phyloP scores from a whole-genome alignment of 2,329 filamentous ascomycete genomes.

The Neonectria neomacrospora region DNA sequence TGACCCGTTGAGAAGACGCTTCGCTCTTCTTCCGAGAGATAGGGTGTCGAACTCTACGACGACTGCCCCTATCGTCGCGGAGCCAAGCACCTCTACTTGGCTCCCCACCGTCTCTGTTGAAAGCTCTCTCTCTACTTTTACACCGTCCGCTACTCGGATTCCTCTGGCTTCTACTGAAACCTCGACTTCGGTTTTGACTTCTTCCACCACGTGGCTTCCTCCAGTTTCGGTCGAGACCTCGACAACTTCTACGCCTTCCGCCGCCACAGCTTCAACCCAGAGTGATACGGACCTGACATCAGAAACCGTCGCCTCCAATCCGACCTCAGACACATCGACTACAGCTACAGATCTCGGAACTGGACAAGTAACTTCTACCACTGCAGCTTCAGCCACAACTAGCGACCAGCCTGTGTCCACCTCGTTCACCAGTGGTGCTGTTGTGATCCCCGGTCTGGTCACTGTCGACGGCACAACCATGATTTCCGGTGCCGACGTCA shows the following conservation, averaged over 20 bases:
- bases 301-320: neutral
- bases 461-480: neutral
- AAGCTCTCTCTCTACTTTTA: neutral
- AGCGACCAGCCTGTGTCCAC: neutral
- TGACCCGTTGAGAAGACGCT: neutral
- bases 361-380: neutral
- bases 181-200: neutral
- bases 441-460: neutral
- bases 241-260: no score
- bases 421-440: neutral
- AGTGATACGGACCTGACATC: no score
- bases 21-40: neutral
- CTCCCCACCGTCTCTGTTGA: neutral
- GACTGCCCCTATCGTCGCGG: neutral
- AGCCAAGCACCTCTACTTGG: neutral
- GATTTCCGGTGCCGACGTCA: neutral
- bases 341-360: neutral
- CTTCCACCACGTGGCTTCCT: no score
- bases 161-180: neutral
- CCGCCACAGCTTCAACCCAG: no score
- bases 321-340: neutral
- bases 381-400: neutral
- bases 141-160: neutral
- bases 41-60: neutral
- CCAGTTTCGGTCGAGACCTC: no score